Evolutionary conservation across 495 filamentous ascomycete genomes (phyloP), one percentile per base, ranked within the genome.

Genomic region (Hypoxylon perforatum): DNA sequence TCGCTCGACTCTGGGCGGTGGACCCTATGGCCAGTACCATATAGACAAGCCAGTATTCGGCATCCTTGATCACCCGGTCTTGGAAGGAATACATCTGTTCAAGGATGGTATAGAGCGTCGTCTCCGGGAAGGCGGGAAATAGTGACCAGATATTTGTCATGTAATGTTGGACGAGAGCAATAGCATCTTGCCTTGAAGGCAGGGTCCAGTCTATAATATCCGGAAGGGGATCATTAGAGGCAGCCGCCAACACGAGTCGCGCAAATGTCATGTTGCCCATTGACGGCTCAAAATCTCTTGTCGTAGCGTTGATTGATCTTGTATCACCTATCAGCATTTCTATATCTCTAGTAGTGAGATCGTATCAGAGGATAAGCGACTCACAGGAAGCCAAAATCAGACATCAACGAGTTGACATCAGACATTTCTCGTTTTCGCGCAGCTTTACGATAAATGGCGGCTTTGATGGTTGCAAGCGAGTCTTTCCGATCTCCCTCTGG

Each of bases 281-380:
- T 51, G 94, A 93, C 8, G 92, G 91, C 73, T 94, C 89, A 69
- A 96, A 98, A 75, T 97, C 94, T 56, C 92, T 84, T 4, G 94
- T 93, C 2, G 92, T 95, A 23, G 94, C 92, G 80, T 95, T 96
- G 69, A 98, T 89, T 6, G 93, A 91, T 55, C 92, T 96, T 52
- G 61, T 1, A 3, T 7, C 46, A 18, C 15, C 17, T 17, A 42
- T 63, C 57, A 72, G 48, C 55, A 57, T 49, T 30, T 10, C 23
- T 42, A 4, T 22, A 2, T 28, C 25, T 7, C 25, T 28, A 12
- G 36, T 15, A 39, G 18, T 67, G 41, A 55, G 42, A 23, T 30
- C 22, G 14, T 19, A 25, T 41, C 9, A 61, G 51, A 47, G 42
- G 35, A 12, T 15, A 15, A 53, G n/a, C 7, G 17, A 74, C 87